These are phyloP conservation scores for Starmera pachycereana DNA, from an alignment of 805 yeast genomes.

Conservation along the genomic window DNA sequence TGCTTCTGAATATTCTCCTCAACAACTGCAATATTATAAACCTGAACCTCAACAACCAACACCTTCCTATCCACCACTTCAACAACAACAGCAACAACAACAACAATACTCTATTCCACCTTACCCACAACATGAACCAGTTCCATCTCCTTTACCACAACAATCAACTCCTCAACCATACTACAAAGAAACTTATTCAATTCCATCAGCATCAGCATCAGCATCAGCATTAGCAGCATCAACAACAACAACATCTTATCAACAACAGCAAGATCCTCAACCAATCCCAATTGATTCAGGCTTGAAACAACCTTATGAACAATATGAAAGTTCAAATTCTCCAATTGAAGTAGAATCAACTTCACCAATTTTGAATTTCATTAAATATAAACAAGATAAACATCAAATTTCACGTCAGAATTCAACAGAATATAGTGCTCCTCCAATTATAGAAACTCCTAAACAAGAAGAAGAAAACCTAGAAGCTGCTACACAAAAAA, in stretches of 20 bases:
- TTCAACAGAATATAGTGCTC: too few species aligned
- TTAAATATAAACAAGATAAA: slow-evolving; percentile 1
- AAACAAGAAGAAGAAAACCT: too few species aligned
- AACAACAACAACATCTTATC: slow-evolving; percentile 3
- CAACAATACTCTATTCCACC: neutral
- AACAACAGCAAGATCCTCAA: slow-evolving; percentile 4
- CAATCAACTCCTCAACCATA: slow-evolving; percentile 3
- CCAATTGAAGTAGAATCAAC: slow-evolving; percentile 5
- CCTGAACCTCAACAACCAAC: slow-evolving; percentile 10
- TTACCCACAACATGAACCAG: neutral
- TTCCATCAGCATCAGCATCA: neutral
- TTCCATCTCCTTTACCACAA: neutral
- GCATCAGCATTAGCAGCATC: slow-evolving; percentile 8
- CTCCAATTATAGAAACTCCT: too few species aligned
- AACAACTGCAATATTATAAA: neutral
- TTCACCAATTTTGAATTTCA: slow-evolving; percentile 15
- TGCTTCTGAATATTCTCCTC: slow-evolving; percentile 12
- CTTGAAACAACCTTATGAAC: neutral
- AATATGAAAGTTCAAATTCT: slow-evolving; percentile 3
- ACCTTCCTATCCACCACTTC: neutral
- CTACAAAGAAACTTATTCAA: too few species aligned
- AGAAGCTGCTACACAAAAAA: neutral
- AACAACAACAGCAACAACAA: slow-evolving; percentile 3
- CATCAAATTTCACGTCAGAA: neutral
- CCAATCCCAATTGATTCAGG: neutral